Evolutionary conservation across 2,329 filamentous ascomycete genomes (phyloP), one percentile per base, ranked within the genome.

Genomic region (Aspergillus tamarii): DNA sequence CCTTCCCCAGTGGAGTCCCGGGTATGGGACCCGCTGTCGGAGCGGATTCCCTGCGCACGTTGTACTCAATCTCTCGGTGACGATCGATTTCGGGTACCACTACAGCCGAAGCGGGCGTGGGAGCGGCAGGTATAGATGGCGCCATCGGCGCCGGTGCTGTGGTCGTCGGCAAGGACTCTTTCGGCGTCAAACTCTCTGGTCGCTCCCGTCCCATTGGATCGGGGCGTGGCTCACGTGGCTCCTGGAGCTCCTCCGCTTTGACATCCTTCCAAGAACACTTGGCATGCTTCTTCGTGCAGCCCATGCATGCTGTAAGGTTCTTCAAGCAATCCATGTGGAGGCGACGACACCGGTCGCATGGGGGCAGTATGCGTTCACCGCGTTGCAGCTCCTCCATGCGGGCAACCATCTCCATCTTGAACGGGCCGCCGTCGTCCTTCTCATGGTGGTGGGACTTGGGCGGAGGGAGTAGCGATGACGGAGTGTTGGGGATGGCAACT

Each of bases 231-330:
- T 76, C 93, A n/a, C 39, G 39, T 28, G 64, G 60, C 23, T 76
- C 73, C 19, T 72, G 74, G 12, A 87, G 67, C 70, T 96, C 93
- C 3, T 90, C 89, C 36, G 92, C 88, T 19, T 87, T 88, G n/a
- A 95, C 87, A 52, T 91, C 88, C 69, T 89, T 91, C 93, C 93
- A 96, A 16, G 88, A 89, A 76, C 93, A 96, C 72, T 93, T 94
- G 23, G 92, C 92, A 74, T 96, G 93, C 75, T 96, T 96, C 76
- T 92, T 94, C 0, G 93, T 96, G 76, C 93, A 96, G 26, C 92
- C 92, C 76, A 90, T 88, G 73, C 93, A 96, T 10, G 92, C 92
- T 0, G 92, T 96, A 45, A 95, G 82, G 66, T 96, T 91, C 78
- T 96, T 96, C 55, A 94, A 82, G 66, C 93, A 96, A 63, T 92